A percentile compares a stretch with the other conserved stretches of the same genome.
Conservation (phyloP, 805 yeast genomes). For the Lachancea meyersii region DNA sequence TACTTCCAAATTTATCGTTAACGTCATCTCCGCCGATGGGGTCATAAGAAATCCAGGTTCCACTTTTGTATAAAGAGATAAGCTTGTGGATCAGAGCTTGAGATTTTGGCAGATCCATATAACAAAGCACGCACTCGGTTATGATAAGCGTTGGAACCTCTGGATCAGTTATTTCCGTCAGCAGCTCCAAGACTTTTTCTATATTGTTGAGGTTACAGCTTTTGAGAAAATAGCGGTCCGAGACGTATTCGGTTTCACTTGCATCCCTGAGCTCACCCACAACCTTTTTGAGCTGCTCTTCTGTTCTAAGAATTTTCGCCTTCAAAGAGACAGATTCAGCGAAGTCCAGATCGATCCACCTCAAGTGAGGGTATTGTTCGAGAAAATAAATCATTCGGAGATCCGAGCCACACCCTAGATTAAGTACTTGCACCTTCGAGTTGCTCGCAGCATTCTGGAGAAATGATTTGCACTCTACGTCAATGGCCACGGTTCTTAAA, state of each 20-base stretch:
- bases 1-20: slow-evolving; percentile 40
- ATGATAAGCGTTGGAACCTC: slow-evolving; percentile 43
- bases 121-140: slow-evolving; percentile 56
- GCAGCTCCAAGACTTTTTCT: slow-evolving; percentile 21
- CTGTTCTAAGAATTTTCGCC: slow-evolving; percentile 17
- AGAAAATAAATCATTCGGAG: slow-evolving; percentile 43
- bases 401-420: slow-evolving; percentile 67
- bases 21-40: slow-evolving; percentile 50
- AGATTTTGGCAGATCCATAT: slow-evolving; percentile 40
- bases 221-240: slow-evolving; percentile 25
- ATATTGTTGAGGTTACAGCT: slow-evolving; percentile 34
- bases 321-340: slow-evolving; percentile 42
- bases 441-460: slow-evolving; percentile 22
- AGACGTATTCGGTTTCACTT: slow-evolving; percentile 1
- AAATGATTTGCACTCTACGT: slow-evolving; percentile 41
- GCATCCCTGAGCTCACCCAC: neutral
- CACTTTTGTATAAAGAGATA: slow-evolving; percentile 18
- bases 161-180: slow-evolving; percentile 17
- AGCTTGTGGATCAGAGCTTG: slow-evolving; percentile 35
- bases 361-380: slow-evolving; percentile 22
- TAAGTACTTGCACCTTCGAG: slow-evolving; percentile 45
- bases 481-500: slow-evolving; percentile 50
- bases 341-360: slow-evolving; percentile 48
- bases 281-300: slow-evolving; percentile 3
- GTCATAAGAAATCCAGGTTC: slow-evolving; percentile 43